A percentile compares a stretch with the other conserved stretches of the same genome.
Conservation (phyloP, 805 yeast species). For the Monosporozyma aquatica region DNA sequence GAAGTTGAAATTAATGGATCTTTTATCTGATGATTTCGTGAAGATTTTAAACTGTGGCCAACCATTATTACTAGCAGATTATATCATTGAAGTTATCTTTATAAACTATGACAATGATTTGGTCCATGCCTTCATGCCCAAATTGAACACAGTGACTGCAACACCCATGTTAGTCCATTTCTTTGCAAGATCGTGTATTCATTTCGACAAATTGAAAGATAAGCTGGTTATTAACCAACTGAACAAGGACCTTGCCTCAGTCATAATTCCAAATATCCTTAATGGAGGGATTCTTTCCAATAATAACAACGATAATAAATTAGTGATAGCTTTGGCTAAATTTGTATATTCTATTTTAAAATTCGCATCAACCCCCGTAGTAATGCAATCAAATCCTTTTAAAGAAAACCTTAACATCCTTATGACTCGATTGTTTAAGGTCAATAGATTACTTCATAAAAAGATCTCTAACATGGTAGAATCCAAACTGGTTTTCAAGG, state of each 20-base stretch:
- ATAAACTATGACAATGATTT: slow-evolving; percentile 25
- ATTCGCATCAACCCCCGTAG: slow-evolving; percentile 10
- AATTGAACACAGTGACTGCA: slow-evolving; percentile 13
- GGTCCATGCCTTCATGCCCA: slow-evolving; percentile 19
- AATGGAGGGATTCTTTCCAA: not conserved
- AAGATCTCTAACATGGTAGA: slow-evolving; percentile 18
- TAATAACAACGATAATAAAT: slow-evolving; percentile 8
- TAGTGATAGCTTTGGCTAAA: slow-evolving; percentile 22
- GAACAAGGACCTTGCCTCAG: slow-evolving; percentile 16
- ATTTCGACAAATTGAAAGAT: slow-evolving; percentile 22
- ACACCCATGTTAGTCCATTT: slow-evolving; percentile 19
- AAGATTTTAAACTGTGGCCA: slow-evolving; percentile 15
- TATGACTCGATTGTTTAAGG: slow-evolving; percentile 15
- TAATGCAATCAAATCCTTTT: slow-evolving; percentile 10
- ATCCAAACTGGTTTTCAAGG: slow-evolving; percentile 15
- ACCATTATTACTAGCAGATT: slow-evolving; percentile 20
- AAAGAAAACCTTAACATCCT: slow-evolving; percentile 14
- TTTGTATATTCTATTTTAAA: slow-evolving; percentile 18
- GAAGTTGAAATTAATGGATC: not conserved
- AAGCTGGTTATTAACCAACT: slow-evolving; percentile 25
- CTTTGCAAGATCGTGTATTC: slow-evolving; percentile 21
- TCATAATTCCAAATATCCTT: slow-evolving; percentile 21
- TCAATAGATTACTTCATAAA: slow-evolving; percentile 21
- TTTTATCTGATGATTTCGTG: slow-evolving; percentile 15
- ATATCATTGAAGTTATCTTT: slow-evolving; percentile 23